Base-by-base conservation (phyloP, 495 filamentous ascomycete genomes). In the Penicillium verhagenii region DNA sequence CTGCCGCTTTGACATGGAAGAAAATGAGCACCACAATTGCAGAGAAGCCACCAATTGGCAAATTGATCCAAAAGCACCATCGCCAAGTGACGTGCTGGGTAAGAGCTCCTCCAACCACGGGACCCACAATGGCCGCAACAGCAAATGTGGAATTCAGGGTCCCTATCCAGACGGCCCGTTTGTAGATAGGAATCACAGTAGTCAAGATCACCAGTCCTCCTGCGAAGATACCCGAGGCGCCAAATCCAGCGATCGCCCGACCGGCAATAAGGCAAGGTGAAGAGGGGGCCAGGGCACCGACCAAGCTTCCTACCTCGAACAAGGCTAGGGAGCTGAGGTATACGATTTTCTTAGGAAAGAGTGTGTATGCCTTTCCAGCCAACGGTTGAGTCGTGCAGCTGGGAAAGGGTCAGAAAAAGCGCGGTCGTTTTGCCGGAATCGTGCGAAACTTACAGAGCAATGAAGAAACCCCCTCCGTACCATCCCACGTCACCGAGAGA, bases 1-100 rank as follows among this genome's bases (percentile, higher is more conserved):
- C n/a, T n/a, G n/a, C n/a, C n/a, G n/a, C n/a, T n/a, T n/a, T n/a
- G n/a, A n/a, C n/a, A n/a, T n/a, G n/a, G n/a, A n/a, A n/a, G n/a
- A n/a, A n/a, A n/a, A n/a, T n/a, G n/a, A n/a, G n/a, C n/a, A n/a
- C n/a, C n/a, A n/a, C n/a, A n/a, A n/a, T n/a, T n/a, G n/a, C 50
- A 79, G 50, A 50, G 80, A 63, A 24, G 76, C 57, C 79, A 25
- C 79, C 82, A 26, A 81, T 64, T 2, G 81, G 82, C 16, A 84
- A 68, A 52, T 84, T 86, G 52, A 84, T 75, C 57, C 79, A 83
- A 58, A 84, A 83, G 47, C 80, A 49, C 47, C 47, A 80, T 45
- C 77, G 54, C 78, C 75, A 79, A 0, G 62, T 65, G 1, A 69
- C 69, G 48, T 79, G 73, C 28, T 75, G 56, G 0, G 82, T 84